Evolutionary conservation across 1,284 basidiomycete genomes (phyloP).

Genomic region (Cystobasidium slooffiae): DNA sequence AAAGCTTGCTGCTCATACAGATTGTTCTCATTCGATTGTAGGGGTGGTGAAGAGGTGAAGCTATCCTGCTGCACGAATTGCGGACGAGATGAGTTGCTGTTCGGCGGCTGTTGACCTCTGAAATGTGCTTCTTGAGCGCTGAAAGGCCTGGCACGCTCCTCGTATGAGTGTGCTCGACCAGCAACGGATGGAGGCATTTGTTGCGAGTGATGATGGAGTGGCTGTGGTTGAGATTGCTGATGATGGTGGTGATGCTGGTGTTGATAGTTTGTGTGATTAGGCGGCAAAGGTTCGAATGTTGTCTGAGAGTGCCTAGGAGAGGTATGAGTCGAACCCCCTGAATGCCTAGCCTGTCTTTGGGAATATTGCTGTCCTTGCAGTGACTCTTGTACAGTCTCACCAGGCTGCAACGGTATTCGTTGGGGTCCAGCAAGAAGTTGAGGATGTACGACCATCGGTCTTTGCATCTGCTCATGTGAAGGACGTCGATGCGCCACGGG

Average conservation of each 20-base stretch:
- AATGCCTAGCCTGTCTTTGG: conserved; percentile 3
- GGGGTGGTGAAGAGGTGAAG: conserved; percentile 35
- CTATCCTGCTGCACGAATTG: conserved; percentile 26
- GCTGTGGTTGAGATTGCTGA: neutral
- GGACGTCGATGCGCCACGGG: neutral
- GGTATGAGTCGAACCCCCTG: neutral
- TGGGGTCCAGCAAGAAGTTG: conserved; percentile 19
- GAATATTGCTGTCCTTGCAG: conserved; percentile 2
- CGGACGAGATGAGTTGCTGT: conserved; percentile 9
- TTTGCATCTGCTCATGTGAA: conserved; percentile 11
- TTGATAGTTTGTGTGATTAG: neutral
- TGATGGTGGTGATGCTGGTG: neutral
- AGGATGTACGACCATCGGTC: neutral
- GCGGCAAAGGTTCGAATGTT: neutral
- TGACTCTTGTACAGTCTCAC: conserved; percentile 35
- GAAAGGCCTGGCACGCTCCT: conserved; percentile 1
- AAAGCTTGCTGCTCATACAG: neutral
- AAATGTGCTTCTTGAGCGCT: neutral
- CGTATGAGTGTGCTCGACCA: conserved; percentile 16
- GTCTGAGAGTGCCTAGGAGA: conserved; percentile 17
- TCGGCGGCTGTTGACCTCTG: neutral
- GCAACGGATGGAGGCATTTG: neutral
- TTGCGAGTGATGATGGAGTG: neutral
- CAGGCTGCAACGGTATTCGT: conserved; percentile 31
- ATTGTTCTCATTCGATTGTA: conserved; percentile 3